phyloP scores from a whole-genome alignment of 2,329 filamentous ascomycete genomes.

The Tricladium varicosporioides region DNA sequence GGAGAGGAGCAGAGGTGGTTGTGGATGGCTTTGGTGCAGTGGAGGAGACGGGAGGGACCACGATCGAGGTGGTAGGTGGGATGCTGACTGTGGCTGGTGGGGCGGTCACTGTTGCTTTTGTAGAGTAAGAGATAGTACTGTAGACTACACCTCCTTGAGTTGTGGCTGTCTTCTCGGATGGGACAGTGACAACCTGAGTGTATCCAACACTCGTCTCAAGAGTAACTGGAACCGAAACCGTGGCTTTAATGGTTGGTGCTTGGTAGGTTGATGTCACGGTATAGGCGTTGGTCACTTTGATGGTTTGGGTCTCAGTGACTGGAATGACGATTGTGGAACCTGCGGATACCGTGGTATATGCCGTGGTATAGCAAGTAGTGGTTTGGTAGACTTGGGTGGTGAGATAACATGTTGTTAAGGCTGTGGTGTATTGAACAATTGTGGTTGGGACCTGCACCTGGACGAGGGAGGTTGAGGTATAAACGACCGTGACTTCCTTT shows the following conservation, averaged over 20 bases:
- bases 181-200: slow-evolving; percentile 25
- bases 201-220: slow-evolving; percentile 21
- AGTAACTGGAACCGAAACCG: slow-evolving; percentile 23
- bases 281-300: slow-evolving; percentile 39
- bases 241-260: slow-evolving; percentile 26
- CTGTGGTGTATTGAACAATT: slow-evolving; percentile 36
- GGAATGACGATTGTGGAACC: slow-evolving; percentile 41
- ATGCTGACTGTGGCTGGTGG: slow-evolving; percentile 6
- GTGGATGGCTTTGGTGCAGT: slow-evolving; percentile 10
- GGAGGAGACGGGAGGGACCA: background rate
- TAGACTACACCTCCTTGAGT: slow-evolving; percentile 10
- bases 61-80: background rate
- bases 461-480: slow-evolving; percentile 35
- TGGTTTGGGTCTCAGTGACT: slow-evolving; percentile 42
- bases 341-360: slow-evolving; percentile 42
- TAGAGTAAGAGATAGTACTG: slow-evolving; percentile 11
- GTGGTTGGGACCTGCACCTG: slow-evolving; percentile 26
- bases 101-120: slow-evolving; percentile 8
- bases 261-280: slow-evolving; percentile 25
- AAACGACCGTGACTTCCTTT: slow-evolving; percentile 38
- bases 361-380: slow-evolving; percentile 39
- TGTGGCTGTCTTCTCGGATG: slow-evolving; percentile 24
- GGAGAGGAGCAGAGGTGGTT: slow-evolving; percentile 21
- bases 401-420: slow-evolving; percentile 34
- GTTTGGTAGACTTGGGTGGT: slow-evolving; percentile 37